A percentile compares a stretch with the other conserved stretches of the same genome.
Evolutionary conservation across 1,284 basidiomycete species (phyloP).

Genomic region (Cryptococcus sp.): DNA sequence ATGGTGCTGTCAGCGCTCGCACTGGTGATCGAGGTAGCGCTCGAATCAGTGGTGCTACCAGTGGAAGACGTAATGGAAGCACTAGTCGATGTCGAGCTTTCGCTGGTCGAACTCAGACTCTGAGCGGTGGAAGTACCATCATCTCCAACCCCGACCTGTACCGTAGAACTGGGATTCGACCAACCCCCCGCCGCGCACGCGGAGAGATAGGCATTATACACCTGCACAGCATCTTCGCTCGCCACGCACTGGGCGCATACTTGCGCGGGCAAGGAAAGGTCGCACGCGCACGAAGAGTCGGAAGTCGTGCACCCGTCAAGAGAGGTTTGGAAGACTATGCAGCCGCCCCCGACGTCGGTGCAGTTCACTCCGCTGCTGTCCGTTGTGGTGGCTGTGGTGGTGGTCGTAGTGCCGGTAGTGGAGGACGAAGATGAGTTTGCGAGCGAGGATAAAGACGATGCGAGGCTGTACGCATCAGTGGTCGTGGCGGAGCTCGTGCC

Average conservation of each 20-base stretch:
- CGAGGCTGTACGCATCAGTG: neutral
- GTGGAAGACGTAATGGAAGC: too few relatives aligned
- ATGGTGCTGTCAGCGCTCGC: too few relatives aligned
- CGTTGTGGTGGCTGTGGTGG: neutral
- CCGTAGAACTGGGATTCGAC: constrained; percentile 8
- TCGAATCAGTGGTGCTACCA: too few relatives aligned
- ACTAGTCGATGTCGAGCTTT: neutral
- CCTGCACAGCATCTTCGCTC: constrained; percentile 6
- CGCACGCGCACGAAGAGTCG: constrained; percentile 16
- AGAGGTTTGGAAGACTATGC: constrained; percentile 9
- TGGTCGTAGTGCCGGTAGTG: neutral
- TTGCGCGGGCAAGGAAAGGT: constrained; percentile 15
- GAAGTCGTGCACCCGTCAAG: constrained; percentile 4
- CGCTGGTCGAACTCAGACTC: neutral
- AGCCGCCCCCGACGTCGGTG: constrained; percentile 10
- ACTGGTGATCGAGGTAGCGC: too few relatives aligned
- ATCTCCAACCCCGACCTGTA: constrained; percentile 6
- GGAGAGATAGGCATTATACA: constrained; percentile 13
- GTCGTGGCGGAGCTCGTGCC: neutral
- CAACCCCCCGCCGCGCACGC: constrained; percentile 9
- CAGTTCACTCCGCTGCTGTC: constrained; percentile 2
- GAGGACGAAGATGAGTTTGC: neutral
- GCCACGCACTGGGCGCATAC: constrained; percentile 19
- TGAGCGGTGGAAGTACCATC: neutral
- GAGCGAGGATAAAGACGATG: too few relatives aligned